Percentiles rank a stretch among this genome's conserved stretches.
Conservation (phyloP, 345 rosid genomes). For the Nasturtium officinale region DNA sequence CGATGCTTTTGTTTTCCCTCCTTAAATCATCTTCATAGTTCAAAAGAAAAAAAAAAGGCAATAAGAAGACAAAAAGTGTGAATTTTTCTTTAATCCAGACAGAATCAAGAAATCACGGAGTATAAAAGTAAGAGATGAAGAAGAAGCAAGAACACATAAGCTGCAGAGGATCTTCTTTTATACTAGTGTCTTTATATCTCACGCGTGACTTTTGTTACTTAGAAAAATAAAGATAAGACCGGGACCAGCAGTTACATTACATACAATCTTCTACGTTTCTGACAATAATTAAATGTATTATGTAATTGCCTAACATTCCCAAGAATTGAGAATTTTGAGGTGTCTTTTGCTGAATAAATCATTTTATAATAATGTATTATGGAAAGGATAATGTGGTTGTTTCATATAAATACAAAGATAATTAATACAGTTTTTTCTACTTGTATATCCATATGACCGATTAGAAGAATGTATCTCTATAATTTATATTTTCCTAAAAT, state of each 20-base stretch:
- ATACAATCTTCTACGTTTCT: slow-evolving; percentile 4
- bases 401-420: slow-evolving; percentile 16
- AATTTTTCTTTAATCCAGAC: neutral
- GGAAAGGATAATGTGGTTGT: slow-evolving; percentile 33
- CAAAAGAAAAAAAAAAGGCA: slow-evolving; percentile 10
- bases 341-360: slow-evolving; percentile 30
- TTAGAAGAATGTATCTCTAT: neutral
- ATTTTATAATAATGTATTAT: slow-evolving; percentile 28
- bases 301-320: slow-evolving; percentile 9
- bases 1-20: slow-evolving; percentile 34
- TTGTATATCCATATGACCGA: neutral
- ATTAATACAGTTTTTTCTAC: slow-evolving; percentile 1
- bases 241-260: slow-evolving; percentile 17
- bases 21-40: slow-evolving; percentile 14
- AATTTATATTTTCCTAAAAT: neutral
- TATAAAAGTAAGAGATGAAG: slow-evolving; percentile 8
- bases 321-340: slow-evolving; percentile 26
- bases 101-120: slow-evolving; percentile 13
- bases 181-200: slow-evolving; percentile 16
- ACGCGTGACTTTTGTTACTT: slow-evolving; percentile 35
- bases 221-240: slow-evolving; percentile 6
- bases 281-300: slow-evolving; percentile 14
- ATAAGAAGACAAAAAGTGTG: slow-evolving; percentile 26
- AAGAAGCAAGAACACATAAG: slow-evolving; percentile 31
- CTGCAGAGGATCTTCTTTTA: slow-evolving; percentile 33